A percentile compares a stretch with the other conserved stretches of the same genome.
Conservation (phyloP, 768 basidiomycete genomes). For the Nidularia pulvinata region DNA sequence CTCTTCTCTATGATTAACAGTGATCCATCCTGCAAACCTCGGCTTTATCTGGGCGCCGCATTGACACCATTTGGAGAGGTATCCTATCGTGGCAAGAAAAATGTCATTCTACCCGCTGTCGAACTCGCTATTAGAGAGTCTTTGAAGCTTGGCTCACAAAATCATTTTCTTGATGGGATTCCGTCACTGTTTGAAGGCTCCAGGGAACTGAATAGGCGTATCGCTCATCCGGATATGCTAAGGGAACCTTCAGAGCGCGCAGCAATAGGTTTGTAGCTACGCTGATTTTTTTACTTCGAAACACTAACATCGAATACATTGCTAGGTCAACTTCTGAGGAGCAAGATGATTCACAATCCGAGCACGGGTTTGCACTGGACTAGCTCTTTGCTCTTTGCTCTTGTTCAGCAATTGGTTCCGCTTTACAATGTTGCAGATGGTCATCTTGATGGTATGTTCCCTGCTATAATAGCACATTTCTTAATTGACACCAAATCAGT, state of each 20-base stretch:
- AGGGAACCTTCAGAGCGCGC: slow-evolving; percentile 47
- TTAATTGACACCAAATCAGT: slow-evolving; percentile 22
- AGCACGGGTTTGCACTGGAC: slow-evolving; percentile 68
- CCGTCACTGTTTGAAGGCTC: slow-evolving; percentile 63
- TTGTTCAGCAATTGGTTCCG: slow-evolving; percentile 68
- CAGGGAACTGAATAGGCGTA: slow-evolving; percentile 35
- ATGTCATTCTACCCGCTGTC: slow-evolving; percentile 54
- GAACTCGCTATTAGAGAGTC: slow-evolving; percentile 81
- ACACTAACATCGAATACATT: background rate
- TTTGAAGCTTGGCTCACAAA: slow-evolving; percentile 79
- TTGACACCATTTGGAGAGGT: slow-evolving; percentile 70
- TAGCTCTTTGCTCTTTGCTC: slow-evolving; percentile 70
- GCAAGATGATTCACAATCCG: slow-evolving; percentile 64
- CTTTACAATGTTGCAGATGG: slow-evolving; percentile 42
- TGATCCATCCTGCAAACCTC: slow-evolving; percentile 40
- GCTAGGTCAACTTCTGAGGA: slow-evolving; percentile 67
- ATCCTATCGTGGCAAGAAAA: slow-evolving; percentile 64
- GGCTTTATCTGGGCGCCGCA: slow-evolving; percentile 79
- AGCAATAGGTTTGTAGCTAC: slow-evolving; percentile 40
- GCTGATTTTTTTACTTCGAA: background rate
- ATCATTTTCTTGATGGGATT: slow-evolving; percentile 77
- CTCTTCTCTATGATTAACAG: slow-evolving; percentile 34
- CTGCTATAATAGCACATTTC: background rate
- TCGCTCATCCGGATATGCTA: slow-evolving; percentile 26
- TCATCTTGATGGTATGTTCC: slow-evolving; percentile 39